These are phyloP conservation scores for Candida nanaspora DNA, from an alignment of 805 yeast species.

Conservation along the genomic window DNA sequence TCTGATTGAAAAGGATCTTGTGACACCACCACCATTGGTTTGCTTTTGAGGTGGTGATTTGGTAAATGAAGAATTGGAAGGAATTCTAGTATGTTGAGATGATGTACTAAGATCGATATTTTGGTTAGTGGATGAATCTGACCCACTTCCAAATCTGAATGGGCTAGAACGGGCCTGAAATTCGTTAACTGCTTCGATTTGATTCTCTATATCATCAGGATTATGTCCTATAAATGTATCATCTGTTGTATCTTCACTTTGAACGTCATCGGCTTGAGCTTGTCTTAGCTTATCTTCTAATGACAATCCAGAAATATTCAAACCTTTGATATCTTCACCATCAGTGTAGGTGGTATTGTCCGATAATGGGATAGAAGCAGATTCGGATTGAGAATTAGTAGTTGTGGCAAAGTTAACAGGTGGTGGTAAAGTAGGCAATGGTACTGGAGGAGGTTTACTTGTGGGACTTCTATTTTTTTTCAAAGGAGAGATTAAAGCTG, in stretches of 20 bases:
- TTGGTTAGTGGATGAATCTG: neutral
- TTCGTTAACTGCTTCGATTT: neutral
- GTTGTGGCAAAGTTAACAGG: neutral
- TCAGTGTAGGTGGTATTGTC: neutral
- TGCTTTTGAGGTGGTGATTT: neutral
- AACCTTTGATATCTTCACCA: slow-evolving; percentile 8
- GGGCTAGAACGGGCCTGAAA: slow-evolving; percentile 4
- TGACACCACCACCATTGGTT: slow-evolving; percentile 6
- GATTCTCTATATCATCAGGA: neutral
- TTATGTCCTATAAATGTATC: neutral
- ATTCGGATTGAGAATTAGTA: too few relatives aligned
- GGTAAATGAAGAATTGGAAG: neutral
- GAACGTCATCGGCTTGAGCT: neutral
- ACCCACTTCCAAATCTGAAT: slow-evolving; percentile 12
- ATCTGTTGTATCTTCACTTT: neutral
- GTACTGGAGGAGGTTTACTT: slow-evolving; percentile 1
- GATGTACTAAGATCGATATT: neutral
- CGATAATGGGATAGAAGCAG: too few relatives aligned
- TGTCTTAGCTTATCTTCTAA: neutral
- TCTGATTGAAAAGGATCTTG: slow-evolving; percentile 13
- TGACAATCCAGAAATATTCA: slow-evolving; percentile 16
- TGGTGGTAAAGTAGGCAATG: neutral
- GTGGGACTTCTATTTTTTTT: neutral
- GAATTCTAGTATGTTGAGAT: neutral
- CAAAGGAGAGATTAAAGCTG: neutral